phyloP scores from a whole-genome alignment of 306 rosid species.

The Neltuma alba region DNA sequence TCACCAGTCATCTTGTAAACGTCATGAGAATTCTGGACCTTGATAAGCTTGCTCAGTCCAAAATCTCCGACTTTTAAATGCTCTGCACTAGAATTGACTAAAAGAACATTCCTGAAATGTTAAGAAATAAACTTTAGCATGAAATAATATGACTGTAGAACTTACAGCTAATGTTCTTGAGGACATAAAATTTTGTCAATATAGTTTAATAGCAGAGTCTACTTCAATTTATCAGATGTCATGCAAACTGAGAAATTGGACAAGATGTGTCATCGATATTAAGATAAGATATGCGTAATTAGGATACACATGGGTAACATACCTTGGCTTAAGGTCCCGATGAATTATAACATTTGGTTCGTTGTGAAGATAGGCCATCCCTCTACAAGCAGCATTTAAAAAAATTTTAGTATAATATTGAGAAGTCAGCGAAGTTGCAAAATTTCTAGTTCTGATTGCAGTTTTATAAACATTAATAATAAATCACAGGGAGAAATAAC shows the following conservation, averaged over 20 bases:
- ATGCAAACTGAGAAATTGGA: constrained; percentile 21
- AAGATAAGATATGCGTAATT: constrained; percentile 10
- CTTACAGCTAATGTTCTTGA: constrained; percentile 33
- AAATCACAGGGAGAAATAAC: constrained; percentile 20
- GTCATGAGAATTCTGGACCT: constrained; percentile 81
- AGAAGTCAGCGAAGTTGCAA: constrained; percentile 22
- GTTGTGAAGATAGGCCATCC: constrained; percentile 96
- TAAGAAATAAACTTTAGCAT: constrained; percentile 22
- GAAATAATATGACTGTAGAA: constrained; percentile 17
- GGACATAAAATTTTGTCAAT: constrained; percentile 9
- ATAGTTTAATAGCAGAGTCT: constrained; percentile 5
- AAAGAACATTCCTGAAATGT: constrained; percentile 88
- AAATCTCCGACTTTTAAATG: constrained; percentile 98
- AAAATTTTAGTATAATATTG: constrained; percentile 35
- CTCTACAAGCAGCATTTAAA: constrained; percentile 58
- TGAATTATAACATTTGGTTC: constrained; percentile 93
- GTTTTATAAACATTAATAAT: not conserved
- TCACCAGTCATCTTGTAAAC: constrained; percentile 99
- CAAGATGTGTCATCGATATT: not conserved
- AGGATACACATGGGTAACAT: constrained; percentile 32
- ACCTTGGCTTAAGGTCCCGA: constrained; percentile 95
- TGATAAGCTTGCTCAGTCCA: constrained; percentile 97
- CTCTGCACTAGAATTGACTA: constrained; percentile 91
- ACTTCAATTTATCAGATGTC: constrained; percentile 29
- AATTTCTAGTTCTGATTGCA: constrained; percentile 16